These are phyloP conservation scores for Letharia lupina DNA, from an alignment of 495 filamentous ascomycete genomes.

Conservation along the genomic window DNA sequence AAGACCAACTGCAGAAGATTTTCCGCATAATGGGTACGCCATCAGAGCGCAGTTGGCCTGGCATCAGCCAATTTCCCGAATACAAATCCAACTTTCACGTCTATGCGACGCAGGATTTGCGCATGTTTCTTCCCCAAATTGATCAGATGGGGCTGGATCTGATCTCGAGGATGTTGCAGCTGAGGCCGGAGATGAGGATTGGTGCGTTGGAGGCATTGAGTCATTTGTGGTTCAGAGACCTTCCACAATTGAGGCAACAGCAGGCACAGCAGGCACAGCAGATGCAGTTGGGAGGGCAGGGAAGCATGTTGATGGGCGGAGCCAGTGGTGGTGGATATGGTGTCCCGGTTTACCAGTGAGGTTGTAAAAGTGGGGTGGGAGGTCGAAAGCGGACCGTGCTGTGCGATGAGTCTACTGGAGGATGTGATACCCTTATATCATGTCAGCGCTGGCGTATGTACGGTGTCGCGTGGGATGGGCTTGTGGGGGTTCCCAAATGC, in stretches of 20 bases:
- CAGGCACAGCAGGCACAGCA: constrained; percentile 20
- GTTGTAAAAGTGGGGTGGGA: background rate
- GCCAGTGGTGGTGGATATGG: constrained; percentile 12
- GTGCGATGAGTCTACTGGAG: background rate
- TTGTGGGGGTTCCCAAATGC: background rate
- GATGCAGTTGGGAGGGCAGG: constrained; percentile 10
- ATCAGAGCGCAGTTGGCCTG: constrained; percentile 85
- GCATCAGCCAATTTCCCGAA: constrained; percentile 81
- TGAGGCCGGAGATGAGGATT: constrained; percentile 86
- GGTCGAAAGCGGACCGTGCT: background rate
- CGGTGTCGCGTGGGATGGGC: background rate
- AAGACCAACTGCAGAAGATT: constrained; percentile 90
- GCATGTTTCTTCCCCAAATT: constrained; percentile 79
- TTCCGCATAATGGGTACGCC: constrained; percentile 97
- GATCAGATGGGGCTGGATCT: constrained; percentile 80
- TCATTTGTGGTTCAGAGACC: constrained; percentile 83
- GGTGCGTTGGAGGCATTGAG: constrained; percentile 73
- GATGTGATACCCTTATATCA: constrained; percentile 13
- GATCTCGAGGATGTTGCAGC: constrained; percentile 79
- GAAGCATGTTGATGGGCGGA: constrained; percentile 10
- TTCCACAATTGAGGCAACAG: constrained; percentile 41
- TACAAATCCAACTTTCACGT: constrained; percentile 92
- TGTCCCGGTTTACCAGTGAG: constrained; percentile 13
- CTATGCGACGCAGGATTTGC: constrained; percentile 87
- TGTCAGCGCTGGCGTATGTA: constrained; percentile 16